Conservation (phyloP, 371 early-diverging fungal species). For the Mortierella sp. region DNA sequence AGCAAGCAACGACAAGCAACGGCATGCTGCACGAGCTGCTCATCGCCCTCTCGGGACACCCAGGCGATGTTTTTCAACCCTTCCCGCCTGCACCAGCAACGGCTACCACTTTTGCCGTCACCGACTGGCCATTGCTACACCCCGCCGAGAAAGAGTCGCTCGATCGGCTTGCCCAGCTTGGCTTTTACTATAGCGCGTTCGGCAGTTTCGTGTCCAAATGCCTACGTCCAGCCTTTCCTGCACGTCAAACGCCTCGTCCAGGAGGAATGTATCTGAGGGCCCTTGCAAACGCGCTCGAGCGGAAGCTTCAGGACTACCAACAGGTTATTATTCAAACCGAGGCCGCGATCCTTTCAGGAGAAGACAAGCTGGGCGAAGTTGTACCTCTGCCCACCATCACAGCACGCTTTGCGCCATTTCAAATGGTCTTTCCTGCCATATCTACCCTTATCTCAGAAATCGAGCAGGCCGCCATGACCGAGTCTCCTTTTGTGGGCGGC, state of each 20-base stretch:
- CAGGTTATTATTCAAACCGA: conserved; percentile 67
- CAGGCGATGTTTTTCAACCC: conserved; percentile 75
- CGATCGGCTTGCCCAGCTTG: conserved; percentile 72
- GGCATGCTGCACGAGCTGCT: conserved; percentile 85
- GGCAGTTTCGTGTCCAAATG: conserved; percentile 54
- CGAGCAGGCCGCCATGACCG: conserved; percentile 3
- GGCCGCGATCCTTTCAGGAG: conserved; percentile 44
- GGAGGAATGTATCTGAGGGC: conserved; percentile 55
- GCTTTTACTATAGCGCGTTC: conserved; percentile 65
- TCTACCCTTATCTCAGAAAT: conserved; percentile 27
- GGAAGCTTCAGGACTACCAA: conserved; percentile 64
- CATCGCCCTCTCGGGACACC: conserved; percentile 72
- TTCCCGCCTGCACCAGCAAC: conserved; percentile 57
- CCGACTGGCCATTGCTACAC: conserved; percentile 74
- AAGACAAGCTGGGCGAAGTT: conserved; percentile 48
- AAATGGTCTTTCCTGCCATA: conserved; percentile 49
- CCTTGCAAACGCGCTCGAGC: conserved; percentile 62
- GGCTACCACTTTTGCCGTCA: conserved; percentile 66
- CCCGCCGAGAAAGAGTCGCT: conserved; percentile 73
- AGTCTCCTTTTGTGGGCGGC: conserved; percentile 59
- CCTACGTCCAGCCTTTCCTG: conserved; percentile 2
- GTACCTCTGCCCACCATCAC: conserved; percentile 40
- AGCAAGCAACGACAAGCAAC: neutral
- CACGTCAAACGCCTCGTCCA: neutral
- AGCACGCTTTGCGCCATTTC: conserved; percentile 41